These are phyloP conservation scores for Phylloboletellus chloephorus DNA, from an alignment of 1,284 basidiomycete genomes.

Conservation along the genomic window DNA sequence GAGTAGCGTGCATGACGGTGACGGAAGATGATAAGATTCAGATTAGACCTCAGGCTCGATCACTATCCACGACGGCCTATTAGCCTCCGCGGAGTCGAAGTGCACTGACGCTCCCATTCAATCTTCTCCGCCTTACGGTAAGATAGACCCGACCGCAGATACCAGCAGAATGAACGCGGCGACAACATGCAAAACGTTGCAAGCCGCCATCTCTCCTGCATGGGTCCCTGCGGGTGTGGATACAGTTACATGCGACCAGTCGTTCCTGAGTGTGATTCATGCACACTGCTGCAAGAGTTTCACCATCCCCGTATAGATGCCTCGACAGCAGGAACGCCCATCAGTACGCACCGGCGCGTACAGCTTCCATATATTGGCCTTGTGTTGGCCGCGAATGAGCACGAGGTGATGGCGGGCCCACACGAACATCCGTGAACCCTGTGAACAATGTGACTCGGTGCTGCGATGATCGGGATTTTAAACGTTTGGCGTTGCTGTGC, in stretches of 20 bases:
- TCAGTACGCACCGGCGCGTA: not conserved
- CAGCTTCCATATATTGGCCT: not conserved
- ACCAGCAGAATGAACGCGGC: conserved; percentile 1
- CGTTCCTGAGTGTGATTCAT: conserved; percentile 21
- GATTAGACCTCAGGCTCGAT: conserved; percentile 17
- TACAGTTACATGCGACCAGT: not conserved
- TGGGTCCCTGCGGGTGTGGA: conserved; percentile 6
- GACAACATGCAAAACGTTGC: conserved; percentile 11
- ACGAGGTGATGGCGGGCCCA: not conserved
- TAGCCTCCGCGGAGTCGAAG: conserved; percentile 24
- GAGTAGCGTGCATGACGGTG: not conserved
- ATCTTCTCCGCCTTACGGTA: conserved; percentile 6
- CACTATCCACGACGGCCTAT: conserved; percentile 1
- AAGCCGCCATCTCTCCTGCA: conserved; percentile 1
- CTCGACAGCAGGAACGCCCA: conserved; percentile 3
- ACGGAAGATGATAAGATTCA: conserved; percentile 23
- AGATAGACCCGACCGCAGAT: conserved; percentile 4
- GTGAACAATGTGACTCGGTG: no score
- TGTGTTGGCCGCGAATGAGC: not conserved
- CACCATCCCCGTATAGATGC: not conserved
- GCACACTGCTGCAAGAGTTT: conserved; percentile 1
- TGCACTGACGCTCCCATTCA: conserved; percentile 8
- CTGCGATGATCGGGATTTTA: no score
- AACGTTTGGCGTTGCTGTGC: no score
- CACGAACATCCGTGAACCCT: no score